phyloP scores from a whole-genome alignment of 306 rosid species.

The Potentilla sterilis region DNA sequence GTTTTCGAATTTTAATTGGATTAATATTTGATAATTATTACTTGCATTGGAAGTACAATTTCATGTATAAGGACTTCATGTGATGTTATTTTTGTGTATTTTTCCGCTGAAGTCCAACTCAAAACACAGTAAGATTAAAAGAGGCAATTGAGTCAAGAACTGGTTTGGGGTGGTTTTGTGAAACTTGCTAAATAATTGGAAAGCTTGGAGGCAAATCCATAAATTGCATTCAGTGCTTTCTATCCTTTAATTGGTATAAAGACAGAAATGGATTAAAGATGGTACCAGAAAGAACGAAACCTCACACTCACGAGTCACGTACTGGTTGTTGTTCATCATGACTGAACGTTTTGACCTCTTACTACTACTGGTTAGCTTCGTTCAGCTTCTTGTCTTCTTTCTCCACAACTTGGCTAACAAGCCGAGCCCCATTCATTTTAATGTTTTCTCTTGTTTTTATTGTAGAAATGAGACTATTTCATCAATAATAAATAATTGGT shows the following conservation, averaged over 20 bases:
- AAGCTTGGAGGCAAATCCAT: slow-evolving; percentile 55
- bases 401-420: background rate
- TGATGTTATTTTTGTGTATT: background rate
- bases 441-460: background rate
- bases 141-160: background rate
- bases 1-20: background rate
- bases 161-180: background rate
- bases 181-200: slow-evolving; percentile 1
- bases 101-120: background rate
- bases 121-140: background rate
- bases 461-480: too few relatives aligned
- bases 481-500: too few relatives aligned
- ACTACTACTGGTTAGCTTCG: slow-evolving; percentile 1
- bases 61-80: background rate
- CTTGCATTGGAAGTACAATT: background rate
- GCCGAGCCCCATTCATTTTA: background rate
- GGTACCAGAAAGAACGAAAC: background rate
- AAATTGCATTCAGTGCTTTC: slow-evolving; percentile 41
- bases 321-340: slow-evolving; percentile 1
- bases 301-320: background rate
- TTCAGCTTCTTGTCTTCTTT: slow-evolving; percentile 7
- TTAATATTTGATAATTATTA: background rate
- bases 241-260: slow-evolving; percentile 30
- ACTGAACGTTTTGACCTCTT: slow-evolving; percentile 16
- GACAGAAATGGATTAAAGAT: slow-evolving; percentile 16